Conservation (phyloP, 2,329 filamentous ascomycete genomes). For the Pseudocercospora crystallina region DNA sequence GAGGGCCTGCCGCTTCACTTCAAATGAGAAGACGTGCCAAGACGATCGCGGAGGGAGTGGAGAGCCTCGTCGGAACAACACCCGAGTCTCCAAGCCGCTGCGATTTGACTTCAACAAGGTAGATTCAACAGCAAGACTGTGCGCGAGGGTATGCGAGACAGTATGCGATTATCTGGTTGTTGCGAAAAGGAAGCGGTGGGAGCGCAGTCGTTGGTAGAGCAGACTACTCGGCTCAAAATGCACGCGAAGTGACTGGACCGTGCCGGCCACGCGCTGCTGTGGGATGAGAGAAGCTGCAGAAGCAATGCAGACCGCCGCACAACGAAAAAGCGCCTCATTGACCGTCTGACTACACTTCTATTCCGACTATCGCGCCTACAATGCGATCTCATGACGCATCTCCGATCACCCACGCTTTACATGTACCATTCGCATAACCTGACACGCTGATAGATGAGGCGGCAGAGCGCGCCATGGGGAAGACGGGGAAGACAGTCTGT, state of each 20-base stretch:
- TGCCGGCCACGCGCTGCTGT: neutral
- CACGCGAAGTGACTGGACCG: no score
- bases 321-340: no score
- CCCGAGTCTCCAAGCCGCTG: no score
- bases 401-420: neutral
- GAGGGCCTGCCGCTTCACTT: no score
- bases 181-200: no score
- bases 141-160: no score
- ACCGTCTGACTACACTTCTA: neutral
- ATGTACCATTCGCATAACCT: neutral
- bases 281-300: constrained; percentile 5
- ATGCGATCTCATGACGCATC: neutral
- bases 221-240: no score
- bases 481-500: neutral
- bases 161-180: no score
- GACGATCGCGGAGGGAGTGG: neutral
- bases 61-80: no score
- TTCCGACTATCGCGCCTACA: neutral
- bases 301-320: constrained; percentile 1
- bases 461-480: constrained; percentile 14
- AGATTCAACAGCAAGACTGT: no score
- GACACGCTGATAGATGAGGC: constrained; percentile 10
- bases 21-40: neutral
- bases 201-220: no score
- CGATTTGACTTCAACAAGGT: no score